A percentile compares a stretch with the other conserved stretches of the same genome.
These are phyloP conservation scores for Oldenlandia corymbosa DNA, from an alignment of 257 asterid genomes.

Conservation along the genomic window DNA sequence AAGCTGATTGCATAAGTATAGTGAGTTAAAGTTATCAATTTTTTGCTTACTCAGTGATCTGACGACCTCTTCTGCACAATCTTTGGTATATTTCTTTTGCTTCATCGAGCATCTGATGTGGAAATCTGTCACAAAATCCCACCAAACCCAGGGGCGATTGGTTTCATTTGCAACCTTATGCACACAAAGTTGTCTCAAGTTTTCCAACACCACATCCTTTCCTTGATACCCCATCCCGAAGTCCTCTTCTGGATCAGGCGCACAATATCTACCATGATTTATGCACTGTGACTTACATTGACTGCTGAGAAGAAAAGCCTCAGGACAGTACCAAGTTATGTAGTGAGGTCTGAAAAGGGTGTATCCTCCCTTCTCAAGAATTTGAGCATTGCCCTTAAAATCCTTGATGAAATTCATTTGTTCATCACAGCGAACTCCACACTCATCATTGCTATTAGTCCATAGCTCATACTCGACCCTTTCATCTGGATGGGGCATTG, in stretches of 20 bases:
- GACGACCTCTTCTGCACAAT: conserved; percentile 73
- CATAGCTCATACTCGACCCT: conserved; percentile 80
- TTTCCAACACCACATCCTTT: conserved; percentile 76
- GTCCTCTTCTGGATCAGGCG: conserved; percentile 85
- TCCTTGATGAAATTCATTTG: conserved; percentile 69
- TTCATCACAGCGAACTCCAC: conserved; percentile 80
- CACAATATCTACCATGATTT: conserved; percentile 80
- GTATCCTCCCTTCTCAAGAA: conserved; percentile 79
- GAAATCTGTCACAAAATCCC: conserved; percentile 90
- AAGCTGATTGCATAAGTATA: background rate
- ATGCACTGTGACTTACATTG: conserved; percentile 91
- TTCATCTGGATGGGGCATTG: conserved; percentile 84
- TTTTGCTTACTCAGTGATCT: conserved; percentile 53
- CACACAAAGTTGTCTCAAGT: conserved; percentile 80
- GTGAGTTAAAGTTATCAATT: background rate
- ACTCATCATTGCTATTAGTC: conserved; percentile 91
- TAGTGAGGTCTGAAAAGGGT: conserved; percentile 79
- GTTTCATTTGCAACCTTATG: conserved; percentile 67
- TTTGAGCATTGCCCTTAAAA: conserved; percentile 82
- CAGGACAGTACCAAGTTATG: conserved; percentile 89
- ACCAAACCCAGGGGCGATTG: conserved; percentile 73
- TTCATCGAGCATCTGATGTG: conserved; percentile 87
- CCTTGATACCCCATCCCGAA: conserved; percentile 74
- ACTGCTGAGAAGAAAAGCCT: conserved; percentile 47
- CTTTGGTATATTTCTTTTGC: conserved; percentile 53